These are phyloP conservation scores for Salvia rosmarinus DNA, from an alignment of 257 asterid species.

Conservation along the genomic window DNA sequence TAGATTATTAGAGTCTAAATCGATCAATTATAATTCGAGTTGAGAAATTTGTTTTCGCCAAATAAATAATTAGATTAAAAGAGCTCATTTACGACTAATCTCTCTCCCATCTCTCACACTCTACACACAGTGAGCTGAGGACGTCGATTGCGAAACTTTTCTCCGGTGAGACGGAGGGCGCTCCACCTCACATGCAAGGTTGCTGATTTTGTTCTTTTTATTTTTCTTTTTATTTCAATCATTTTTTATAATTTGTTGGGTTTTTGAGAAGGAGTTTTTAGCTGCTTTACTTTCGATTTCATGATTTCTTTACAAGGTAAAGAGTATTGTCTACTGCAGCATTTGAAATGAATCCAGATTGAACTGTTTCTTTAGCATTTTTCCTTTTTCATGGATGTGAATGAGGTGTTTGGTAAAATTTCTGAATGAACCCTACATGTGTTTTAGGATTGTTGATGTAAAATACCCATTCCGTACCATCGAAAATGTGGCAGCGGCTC, in stretches of 20 bases:
- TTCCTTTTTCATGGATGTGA: neutral
- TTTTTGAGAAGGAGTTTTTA: neutral
- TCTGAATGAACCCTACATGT: slow-evolving; percentile 30
- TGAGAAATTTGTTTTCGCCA: too few species aligned
- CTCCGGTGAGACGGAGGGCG: neutral
- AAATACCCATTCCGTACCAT: neutral
- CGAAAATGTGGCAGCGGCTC: slow-evolving; percentile 44
- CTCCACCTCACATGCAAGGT: neutral
- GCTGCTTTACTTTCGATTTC: slow-evolving; percentile 5
- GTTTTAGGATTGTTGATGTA: slow-evolving; percentile 30
- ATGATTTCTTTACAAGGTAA: neutral
- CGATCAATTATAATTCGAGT: too few species aligned
- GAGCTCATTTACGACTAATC: neutral
- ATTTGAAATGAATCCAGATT: neutral
- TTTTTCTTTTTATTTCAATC: neutral
- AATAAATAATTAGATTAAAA: neutral
- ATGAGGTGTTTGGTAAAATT: slow-evolving; percentile 47
- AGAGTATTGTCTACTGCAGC: neutral
- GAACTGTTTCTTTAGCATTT: neutral
- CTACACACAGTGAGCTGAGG: neutral
- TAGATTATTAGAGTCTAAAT: too few species aligned
- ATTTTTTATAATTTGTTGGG: neutral
- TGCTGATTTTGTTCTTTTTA: neutral
- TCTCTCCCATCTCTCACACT: neutral
- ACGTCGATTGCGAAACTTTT: neutral